Base-by-base conservation (phyloP, 805 yeast species). In the Candida loeiensis region DNA sequence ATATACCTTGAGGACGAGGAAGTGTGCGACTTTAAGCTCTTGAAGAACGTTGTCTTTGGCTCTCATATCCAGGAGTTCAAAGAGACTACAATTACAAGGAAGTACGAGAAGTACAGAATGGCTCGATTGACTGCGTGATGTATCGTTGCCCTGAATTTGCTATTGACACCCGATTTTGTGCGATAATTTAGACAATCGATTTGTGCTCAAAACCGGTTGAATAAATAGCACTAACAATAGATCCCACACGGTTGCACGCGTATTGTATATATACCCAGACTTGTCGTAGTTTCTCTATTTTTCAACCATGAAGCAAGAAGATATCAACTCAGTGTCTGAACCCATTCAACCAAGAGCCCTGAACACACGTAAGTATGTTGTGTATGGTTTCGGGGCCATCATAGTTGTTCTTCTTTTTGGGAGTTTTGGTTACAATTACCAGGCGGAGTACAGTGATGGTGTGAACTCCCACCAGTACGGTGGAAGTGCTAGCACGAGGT, bases 1-100 rank as follows among this genome's bases (percentile, higher is more conserved):
- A 43, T 56, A 18, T 44, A 47, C 33, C 43, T 57, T 17, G 46
- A 45, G 27, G 51, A 50, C 32, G 47, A 44, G 16, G 14, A 36
- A 3, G 31, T 38, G 8, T 51, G 56, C 44, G 60, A 58, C 39
- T 50, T 50, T 22, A 41, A 40, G 18, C 21, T 50, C 2, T 48
- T 57, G 37, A 46, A 46, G 39, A 48, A 47, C 35, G 37, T 55
- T 8, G 32, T 58, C 9, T 47, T 58, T 24, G 54, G 51, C 4
- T 49, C 61, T 3, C 63, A 58, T 45, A 37, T 56, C 32, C 55
- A 55, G 34, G 63, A 57, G 40, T 54, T 58, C 25, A 57, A 49
- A 37, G 64, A 58, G 25, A 37, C 47, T 25, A 56, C 59, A 12
- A 20, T 45, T 5, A 37, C 40, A 18, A 41, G 30, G 13, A 49